These are phyloP conservation scores for Scenedesmus sp. DNA, from an alignment of 163 green algal genomes.

Conservation along the genomic window DNA sequence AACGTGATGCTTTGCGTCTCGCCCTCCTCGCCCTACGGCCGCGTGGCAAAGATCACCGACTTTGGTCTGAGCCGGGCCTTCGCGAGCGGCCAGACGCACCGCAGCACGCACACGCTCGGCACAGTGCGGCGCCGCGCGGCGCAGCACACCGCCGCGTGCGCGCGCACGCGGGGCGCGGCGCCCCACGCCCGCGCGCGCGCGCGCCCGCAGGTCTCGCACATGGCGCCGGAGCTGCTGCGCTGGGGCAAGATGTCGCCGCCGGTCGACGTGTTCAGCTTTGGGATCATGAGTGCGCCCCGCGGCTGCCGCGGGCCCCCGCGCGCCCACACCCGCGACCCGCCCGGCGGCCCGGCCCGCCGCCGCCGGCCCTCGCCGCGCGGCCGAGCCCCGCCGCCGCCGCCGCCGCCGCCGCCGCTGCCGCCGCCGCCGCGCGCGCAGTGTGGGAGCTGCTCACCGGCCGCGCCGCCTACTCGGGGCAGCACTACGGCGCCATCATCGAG, in stretches of 20 bases:
- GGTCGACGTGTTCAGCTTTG: constrained; percentile 38
- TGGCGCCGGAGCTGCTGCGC: constrained; percentile 45
- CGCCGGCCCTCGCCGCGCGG: too few relatives aligned
- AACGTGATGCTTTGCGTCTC: constrained; percentile 28
- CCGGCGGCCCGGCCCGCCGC: too few relatives aligned
- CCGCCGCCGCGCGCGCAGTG: too few relatives aligned
- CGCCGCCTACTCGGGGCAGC: constrained; percentile 17
- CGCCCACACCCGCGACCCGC: too few relatives aligned
- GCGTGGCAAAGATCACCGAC: constrained; percentile 21
- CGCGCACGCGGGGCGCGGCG: too few relatives aligned
- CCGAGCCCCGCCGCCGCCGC: too few relatives aligned
- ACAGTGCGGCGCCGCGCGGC: constrained; percentile 28
- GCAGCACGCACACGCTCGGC: constrained; percentile 26
- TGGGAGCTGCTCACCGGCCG: constrained; percentile 29
- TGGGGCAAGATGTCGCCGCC: constrained; percentile 35
- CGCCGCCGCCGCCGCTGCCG: too few relatives aligned
- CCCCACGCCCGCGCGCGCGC: too few relatives aligned
- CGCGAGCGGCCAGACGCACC: constrained; percentile 19
- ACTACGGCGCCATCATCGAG: constrained; percentile 38
- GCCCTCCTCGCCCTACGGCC: not conserved
- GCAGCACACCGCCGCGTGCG: too few relatives aligned
- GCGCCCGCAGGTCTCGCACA: constrained; percentile 41
- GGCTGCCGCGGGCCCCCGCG: too few relatives aligned
- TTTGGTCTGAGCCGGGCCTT: constrained; percentile 36
- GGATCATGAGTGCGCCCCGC: constrained; percentile 39